Conservation (phyloP, 2,329 filamentous ascomycete species). For the Cladosporium sp. region DNA sequence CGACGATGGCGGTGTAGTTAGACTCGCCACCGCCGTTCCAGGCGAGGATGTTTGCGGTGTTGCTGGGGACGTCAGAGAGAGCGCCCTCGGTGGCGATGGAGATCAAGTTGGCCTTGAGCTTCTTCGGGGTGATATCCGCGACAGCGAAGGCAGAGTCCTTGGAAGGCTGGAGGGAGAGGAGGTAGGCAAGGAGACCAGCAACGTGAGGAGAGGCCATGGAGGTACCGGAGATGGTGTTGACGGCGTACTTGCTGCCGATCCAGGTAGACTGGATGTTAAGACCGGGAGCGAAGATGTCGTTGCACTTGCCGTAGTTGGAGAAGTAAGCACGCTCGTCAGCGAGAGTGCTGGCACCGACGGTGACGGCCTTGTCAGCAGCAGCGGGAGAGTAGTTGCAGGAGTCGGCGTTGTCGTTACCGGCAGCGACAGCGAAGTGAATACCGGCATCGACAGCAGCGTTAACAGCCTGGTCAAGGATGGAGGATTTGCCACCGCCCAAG, state of each 20-base stretch:
- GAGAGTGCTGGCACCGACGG: constrained; percentile 90
- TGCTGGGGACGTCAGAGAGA: constrained; percentile 75
- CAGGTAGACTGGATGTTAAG: constrained; percentile 97
- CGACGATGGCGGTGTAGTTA: constrained; percentile 64
- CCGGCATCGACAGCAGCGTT: constrained; percentile 90
- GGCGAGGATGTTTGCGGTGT: constrained; percentile 91
- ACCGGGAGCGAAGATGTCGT: constrained; percentile 97
- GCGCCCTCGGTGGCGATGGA: constrained; percentile 73
- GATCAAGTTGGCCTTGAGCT: constrained; percentile 88
- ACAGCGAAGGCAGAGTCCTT: constrained; percentile 88
- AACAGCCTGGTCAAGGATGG: constrained; percentile 83
- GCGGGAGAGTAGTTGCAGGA: constrained; percentile 99
- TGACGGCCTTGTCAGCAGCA: constrained; percentile 85
- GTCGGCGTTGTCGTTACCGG: constrained; percentile 97
- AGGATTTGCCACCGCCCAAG: constrained; percentile 94
- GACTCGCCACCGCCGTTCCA: constrained; percentile 96
- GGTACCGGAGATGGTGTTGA: constrained; percentile 99
- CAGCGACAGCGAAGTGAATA: constrained; percentile 96
- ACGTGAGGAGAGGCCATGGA: constrained; percentile 99
- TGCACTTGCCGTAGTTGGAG: constrained; percentile 99
- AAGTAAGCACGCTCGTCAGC: constrained; percentile 98
- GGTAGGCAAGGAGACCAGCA: constrained; percentile 93
- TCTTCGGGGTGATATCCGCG: constrained; percentile 82
- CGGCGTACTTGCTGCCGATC: constrained; percentile 93
- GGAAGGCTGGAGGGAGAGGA: constrained; percentile 90